Evolutionary conservation across 176 grass and related monocot genomes (phyloP), one percentile per base, ranked within the genome.

Genomic region (Cenchrus purpureus): DNA sequence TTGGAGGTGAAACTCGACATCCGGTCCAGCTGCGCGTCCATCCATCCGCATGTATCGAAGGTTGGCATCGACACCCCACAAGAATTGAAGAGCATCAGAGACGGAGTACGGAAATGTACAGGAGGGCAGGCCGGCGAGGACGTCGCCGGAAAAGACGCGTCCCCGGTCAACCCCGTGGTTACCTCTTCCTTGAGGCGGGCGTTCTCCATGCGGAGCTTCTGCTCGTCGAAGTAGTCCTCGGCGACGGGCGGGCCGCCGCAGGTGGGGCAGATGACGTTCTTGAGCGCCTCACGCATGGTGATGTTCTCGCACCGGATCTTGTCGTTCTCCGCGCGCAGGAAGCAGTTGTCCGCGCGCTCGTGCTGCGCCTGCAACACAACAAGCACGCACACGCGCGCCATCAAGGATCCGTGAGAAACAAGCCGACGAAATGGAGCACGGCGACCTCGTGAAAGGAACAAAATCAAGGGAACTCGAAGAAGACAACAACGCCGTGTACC

Each of bases 251-350:
- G 86, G 82, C 87, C 88, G 62, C 94, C 97, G 62, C 97, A 99
- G 84, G 51, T 85, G 68, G 97, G 97, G 86, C 97, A 99, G 82
- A 97, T 88, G 62, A 92, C 71, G 73, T 92, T 99, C 88, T 91
- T 94, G 20, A 99, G 89, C 22, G 97, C 94, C 88, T 94, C 97
- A 0, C 90, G 81, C 92, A 99, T 99, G 82, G 93, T 89, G 76
- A 99, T 94, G 79, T 97, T 99, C 85, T 99, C 97, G 76, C 94
- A 94, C 19, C 97, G 94, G 84, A 99, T 99, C 89, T 97, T 97
- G 88, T 99, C 97, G 66, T 99, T 99, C 88, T 99, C 97, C 4
- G 86, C 84, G 1, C 97, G 97, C 0, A 99, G 88, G 73, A 86
- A 84, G 82, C 90, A 99, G 86, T 99, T 99, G 88, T 94, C 94